phyloP scores from a whole-genome alignment of 2,329 filamentous ascomycete genomes.

The Talaromyces sp. region DNA sequence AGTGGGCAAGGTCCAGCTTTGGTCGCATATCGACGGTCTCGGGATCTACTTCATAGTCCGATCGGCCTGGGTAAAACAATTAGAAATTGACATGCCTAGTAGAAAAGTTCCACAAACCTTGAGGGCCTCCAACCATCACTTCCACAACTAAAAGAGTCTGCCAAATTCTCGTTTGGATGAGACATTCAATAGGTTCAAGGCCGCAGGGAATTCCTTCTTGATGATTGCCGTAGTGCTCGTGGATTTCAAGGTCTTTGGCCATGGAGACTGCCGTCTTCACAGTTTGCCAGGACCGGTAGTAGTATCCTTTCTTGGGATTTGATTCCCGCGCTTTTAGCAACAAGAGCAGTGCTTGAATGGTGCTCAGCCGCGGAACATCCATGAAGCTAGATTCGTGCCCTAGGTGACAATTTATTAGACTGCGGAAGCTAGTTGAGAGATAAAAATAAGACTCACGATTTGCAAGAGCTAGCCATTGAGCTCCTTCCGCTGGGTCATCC shows the following conservation, averaged over 20 bases:
- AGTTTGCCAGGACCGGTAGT: constrained; percentile 95
- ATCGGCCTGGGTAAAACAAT: constrained; percentile 53
- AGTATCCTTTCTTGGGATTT: constrained; percentile 89
- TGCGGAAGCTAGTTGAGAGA: not conserved
- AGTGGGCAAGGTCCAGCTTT: constrained; percentile 57
- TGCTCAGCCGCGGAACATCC: constrained; percentile 84
- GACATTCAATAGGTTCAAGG: constrained; percentile 66
- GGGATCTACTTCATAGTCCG: constrained; percentile 69
- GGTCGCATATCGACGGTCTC: constrained; percentile 72
- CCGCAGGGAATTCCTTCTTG: constrained; percentile 66
- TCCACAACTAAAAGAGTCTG: constrained; percentile 82
- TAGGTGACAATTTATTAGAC: constrained; percentile 29
- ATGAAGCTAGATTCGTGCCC: constrained; percentile 91
- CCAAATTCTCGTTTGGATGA: constrained; percentile 83
- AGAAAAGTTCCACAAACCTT: constrained; percentile 56
- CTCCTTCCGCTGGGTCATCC: constrained; percentile 76
- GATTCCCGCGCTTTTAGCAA: constrained; percentile 87
- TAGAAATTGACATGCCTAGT: not conserved
- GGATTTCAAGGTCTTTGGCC: constrained; percentile 83
- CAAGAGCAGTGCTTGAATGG: constrained; percentile 82
- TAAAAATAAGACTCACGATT: constrained; percentile 56
- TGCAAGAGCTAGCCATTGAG: constrained; percentile 88
- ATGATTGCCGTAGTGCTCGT: constrained; percentile 81
- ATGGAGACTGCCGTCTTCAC: constrained; percentile 88
- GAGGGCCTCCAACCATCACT: constrained; percentile 86